Evolutionary conservation across 1,139 yeast species (phyloP).

Genomic region (Pichia cactophila): DNA sequence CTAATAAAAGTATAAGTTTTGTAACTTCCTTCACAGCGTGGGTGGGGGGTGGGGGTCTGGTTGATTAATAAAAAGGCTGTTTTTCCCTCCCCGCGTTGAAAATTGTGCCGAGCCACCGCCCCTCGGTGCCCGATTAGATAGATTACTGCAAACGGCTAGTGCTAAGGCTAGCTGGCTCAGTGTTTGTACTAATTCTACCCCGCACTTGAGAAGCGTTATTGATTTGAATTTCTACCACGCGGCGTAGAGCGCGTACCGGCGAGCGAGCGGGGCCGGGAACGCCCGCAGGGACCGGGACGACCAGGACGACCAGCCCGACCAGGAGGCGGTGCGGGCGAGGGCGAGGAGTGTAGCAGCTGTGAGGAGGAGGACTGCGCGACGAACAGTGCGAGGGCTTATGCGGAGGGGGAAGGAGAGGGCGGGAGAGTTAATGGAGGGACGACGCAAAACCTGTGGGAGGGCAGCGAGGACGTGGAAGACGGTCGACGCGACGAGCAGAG

Average conservation of each 20-base stretch:
- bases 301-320: too few relatives aligned
- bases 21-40: too few relatives aligned
- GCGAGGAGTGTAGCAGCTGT: background rate
- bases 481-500: constrained; percentile 22
- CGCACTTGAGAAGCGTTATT: background rate
- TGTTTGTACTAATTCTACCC: background rate
- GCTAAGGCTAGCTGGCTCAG: too few relatives aligned
- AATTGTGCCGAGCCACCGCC: too few relatives aligned
- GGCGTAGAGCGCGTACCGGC: background rate
- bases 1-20: too few relatives aligned
- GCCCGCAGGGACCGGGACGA: too few relatives aligned
- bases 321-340: background rate
- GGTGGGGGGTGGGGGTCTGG: too few relatives aligned
- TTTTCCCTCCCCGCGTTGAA: too few relatives aligned
- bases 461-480: constrained; percentile 33
- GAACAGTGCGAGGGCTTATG: background rate
- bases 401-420: background rate
- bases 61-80: too few relatives aligned
- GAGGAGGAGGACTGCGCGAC: background rate
- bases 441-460: background rate
- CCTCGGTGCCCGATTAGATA: too few relatives aligned
- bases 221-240: background rate
- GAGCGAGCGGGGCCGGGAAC: background rate
- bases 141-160: too few relatives aligned
- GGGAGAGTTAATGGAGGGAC: constrained; percentile 2